Conservation (phyloP, 2,329 filamentous ascomycete genomes). For the Aulographum hederae region DNA sequence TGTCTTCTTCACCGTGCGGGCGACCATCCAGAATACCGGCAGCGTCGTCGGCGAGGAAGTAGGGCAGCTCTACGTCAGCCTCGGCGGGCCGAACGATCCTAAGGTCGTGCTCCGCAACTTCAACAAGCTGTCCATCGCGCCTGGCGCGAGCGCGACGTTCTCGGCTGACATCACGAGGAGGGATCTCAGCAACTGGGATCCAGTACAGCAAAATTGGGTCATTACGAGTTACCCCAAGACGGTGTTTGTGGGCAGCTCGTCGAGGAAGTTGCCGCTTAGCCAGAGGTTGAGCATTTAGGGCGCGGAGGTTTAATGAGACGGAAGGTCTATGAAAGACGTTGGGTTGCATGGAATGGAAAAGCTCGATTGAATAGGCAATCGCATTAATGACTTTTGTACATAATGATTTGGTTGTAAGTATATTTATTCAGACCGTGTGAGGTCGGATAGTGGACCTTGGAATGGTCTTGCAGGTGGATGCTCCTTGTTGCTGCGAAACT, state of each 20-base stretch:
- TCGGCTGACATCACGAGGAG: conserved; percentile 52
- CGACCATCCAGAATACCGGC: conserved; percentile 56
- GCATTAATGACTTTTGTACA: too few relatives aligned
- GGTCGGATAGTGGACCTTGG: too few relatives aligned
- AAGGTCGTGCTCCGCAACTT: conserved; percentile 57
- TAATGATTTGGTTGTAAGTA: too few relatives aligned
- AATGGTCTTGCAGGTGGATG: too few relatives aligned
- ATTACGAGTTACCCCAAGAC: conserved; percentile 37
- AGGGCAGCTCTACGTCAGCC: conserved; percentile 56
- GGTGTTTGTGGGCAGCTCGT: conserved; percentile 40
- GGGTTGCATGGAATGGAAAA: too few relatives aligned
- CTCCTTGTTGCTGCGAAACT: too few relatives aligned
- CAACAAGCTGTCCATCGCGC: conserved; percentile 52
- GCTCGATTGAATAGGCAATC: too few relatives aligned
- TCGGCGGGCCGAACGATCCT: conserved; percentile 60
- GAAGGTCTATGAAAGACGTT: too few relatives aligned
- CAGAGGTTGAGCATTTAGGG: too few relatives aligned
- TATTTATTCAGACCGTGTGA: too few relatives aligned
- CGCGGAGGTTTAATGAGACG: too few relatives aligned
- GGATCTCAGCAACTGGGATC: conserved; percentile 80
- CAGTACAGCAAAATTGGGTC: conserved; percentile 66
- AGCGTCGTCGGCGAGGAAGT: conserved; percentile 47
- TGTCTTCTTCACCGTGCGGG: conserved; percentile 46
- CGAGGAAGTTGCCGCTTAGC: conserved; percentile 36
- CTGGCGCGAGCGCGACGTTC: conserved; percentile 52